A percentile compares a stretch with the other conserved stretches of the same genome.
Evolutionary conservation across 2,329 filamentous ascomycete genomes (phyloP).

Genomic region (Colletotrichum brevisporum): DNA sequence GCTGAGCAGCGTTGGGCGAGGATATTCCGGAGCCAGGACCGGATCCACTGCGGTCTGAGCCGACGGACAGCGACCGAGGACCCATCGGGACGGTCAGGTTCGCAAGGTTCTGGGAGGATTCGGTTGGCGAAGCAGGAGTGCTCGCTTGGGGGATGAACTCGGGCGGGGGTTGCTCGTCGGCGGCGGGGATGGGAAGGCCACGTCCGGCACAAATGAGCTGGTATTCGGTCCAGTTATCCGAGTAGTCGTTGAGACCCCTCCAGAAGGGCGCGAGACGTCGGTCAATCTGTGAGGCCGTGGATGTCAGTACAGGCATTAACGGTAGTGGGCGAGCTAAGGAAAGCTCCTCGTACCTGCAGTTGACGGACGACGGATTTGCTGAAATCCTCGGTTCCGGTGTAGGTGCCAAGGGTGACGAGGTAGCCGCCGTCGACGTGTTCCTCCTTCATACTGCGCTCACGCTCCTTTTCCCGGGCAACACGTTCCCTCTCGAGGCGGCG

Average conservation of each 20-base stretch:
- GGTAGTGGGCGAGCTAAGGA: not conserved
- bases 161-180: slow-evolving; percentile 86
- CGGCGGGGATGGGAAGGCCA: slow-evolving; percentile 84
- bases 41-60: slow-evolving; percentile 78
- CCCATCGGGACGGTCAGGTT: slow-evolving; percentile 85
- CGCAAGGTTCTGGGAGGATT: slow-evolving; percentile 74
- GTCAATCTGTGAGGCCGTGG: slow-evolving; percentile 77
- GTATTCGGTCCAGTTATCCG: slow-evolving; percentile 90
- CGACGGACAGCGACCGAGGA: slow-evolving; percentile 81
- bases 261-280: slow-evolving; percentile 94
- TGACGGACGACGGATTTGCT: slow-evolving; percentile 90
- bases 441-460: slow-evolving; percentile 90
- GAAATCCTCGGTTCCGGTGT: slow-evolving; percentile 93
- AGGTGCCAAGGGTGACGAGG: slow-evolving; percentile 93
- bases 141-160: slow-evolving; percentile 65
- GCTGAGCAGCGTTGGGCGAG: slow-evolving; percentile 60
- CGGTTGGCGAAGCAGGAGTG: slow-evolving; percentile 61
- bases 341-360: slow-evolving; percentile 76
- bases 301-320: not conserved
- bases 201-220: slow-evolving; percentile 94
- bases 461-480: slow-evolving; percentile 80
- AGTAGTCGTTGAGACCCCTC: slow-evolving; percentile 92
- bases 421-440: slow-evolving; percentile 96
- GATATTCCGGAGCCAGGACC: slow-evolving; percentile 68
- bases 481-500: slow-evolving; percentile 88